Evolutionary conservation across 1,284 basidiomycete species (phyloP).

Genomic region (Ganoderma lingzhi): DNA sequence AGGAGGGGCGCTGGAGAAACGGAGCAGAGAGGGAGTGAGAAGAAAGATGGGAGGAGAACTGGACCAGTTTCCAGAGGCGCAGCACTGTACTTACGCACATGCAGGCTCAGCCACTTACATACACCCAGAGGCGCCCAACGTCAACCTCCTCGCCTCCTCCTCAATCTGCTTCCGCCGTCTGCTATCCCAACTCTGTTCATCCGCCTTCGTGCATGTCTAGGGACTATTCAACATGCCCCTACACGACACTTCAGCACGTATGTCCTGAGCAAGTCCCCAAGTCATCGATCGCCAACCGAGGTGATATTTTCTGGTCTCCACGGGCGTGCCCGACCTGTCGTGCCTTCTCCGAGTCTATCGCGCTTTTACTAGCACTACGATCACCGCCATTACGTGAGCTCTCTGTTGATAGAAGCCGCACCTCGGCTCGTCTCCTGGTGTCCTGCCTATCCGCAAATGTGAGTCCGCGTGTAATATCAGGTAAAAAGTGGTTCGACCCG

Average conservation of each 20-base stretch:
- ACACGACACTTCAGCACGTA: too few species aligned
- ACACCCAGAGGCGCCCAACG: neutral
- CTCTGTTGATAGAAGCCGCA: too few species aligned
- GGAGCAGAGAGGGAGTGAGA: constrained; percentile 12
- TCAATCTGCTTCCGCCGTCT: neutral
- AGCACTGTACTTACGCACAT: neutral
- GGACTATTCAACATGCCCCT: too few species aligned
- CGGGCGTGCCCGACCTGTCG: too few species aligned
- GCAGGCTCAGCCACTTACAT: neutral
- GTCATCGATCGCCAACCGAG: neutral
- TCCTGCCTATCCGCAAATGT: too few species aligned
- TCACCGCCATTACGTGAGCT: neutral
- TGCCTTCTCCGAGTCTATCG: neutral
- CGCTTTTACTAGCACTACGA: neutral
- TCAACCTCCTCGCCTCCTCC: neutral
- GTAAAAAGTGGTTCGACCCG: constrained; percentile 27
- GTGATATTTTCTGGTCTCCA: neutral
- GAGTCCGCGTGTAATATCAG: too few species aligned
- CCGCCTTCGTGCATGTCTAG: too few species aligned
- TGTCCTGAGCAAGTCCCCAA: too few species aligned
- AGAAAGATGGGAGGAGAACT: constrained; percentile 8
- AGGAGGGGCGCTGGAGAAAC: constrained; percentile 19
- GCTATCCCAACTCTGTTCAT: neutral
- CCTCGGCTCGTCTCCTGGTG: too few species aligned
- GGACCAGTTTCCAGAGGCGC: neutral